Conservation (phyloP, 768 basidiomycete species). For the Leccinum broughii region DNA sequence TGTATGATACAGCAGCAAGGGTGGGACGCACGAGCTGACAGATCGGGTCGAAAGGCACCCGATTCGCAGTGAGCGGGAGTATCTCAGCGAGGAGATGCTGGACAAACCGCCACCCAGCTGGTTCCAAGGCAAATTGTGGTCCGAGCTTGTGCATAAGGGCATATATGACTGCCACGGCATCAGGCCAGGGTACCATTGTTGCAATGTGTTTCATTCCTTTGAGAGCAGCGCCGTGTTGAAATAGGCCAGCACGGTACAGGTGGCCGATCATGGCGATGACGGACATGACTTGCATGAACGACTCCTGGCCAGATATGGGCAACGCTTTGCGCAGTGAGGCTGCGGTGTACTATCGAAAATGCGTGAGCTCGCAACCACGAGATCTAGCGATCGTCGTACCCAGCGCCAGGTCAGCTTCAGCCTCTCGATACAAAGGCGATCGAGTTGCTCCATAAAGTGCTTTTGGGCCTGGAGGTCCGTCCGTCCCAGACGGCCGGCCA, state of each 20-base stretch:
- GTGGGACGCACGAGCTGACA: conserved; percentile 18
- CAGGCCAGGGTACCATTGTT: conserved; percentile 14
- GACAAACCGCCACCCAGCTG: conserved; percentile 14
- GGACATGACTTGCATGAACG: conserved; percentile 18
- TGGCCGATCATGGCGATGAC: conserved; percentile 15
- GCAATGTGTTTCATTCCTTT: conserved; percentile 13
- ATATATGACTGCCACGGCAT: conserved; percentile 19
- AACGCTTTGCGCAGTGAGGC: background rate
- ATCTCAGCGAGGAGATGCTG: conserved; percentile 14
- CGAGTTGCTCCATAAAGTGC: conserved; percentile 16
- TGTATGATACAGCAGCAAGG: background rate
- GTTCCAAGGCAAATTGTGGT: conserved; percentile 13
- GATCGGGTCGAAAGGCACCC: conserved; percentile 11
- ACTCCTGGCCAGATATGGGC: conserved; percentile 6
- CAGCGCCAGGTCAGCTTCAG: conserved; percentile 17
- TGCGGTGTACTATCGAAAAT: conserved; percentile 10
- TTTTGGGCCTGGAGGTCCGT: conserved; percentile 3
- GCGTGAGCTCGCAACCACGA: conserved; percentile 2
- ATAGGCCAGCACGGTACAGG: conserved; percentile 15
- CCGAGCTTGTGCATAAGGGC: conserved; percentile 20
- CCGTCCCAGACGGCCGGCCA: conserved; percentile 7
- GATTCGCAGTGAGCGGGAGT: conserved; percentile 3
- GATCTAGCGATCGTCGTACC: conserved; percentile 9
- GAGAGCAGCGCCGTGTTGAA: conserved; percentile 11
- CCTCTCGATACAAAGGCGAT: conserved; percentile 11